Evolutionary conservation across 108 stramenopile genomes (phyloP), one percentile per base, ranked within the genome.

Genomic region (Skeletonema marinoi): DNA sequence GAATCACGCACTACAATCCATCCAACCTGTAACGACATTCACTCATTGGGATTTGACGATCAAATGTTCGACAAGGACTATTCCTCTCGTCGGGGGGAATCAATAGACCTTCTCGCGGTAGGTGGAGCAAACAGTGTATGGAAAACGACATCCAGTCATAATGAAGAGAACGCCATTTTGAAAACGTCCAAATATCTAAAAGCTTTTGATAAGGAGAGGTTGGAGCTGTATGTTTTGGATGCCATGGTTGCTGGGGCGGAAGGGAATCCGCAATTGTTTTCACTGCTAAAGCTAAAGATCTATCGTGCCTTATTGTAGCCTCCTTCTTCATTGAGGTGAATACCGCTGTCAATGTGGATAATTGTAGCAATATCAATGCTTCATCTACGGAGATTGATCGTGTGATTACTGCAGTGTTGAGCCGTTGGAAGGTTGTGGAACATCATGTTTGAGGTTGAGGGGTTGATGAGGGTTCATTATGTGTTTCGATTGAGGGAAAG

Each of bases 361-460:
- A n/a, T n/a, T 16, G 42, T 12, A 19, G 12, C 38, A 30, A 64
- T 3, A 36, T 3, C 7, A 25, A 25, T 11, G 25, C 32, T n/a
- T 32, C 31, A 59, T 68, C 67, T 3, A 30, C 12, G n/a, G 74
- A 70, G 68, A 63, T 66, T 54, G 62, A 76, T 73, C 75, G 81
- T 35, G 81, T 82, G 21, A 73, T 82, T 39, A 65, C 76, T 12
- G 81, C 76, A 0, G 81, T 77, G n/a, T 66, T 82, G 63, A 77
- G 81, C 4, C 59, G 70, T 36, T 82, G 81, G 81, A 77, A 72
- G 46, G 70, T 78, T 59, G 31, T 33, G 32, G 74, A 75, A 54
- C 33, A 31, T 66, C 14, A 21, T 63, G 16, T 19, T 25, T 65
- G 11, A 38, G 14, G 13, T 36, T 36, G 44, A n/a, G 14, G 44